Evolutionary conservation across 305 asterid genomes (phyloP), one percentile per base, ranked within the genome.

Genomic region (Coffea humblotiana): DNA sequence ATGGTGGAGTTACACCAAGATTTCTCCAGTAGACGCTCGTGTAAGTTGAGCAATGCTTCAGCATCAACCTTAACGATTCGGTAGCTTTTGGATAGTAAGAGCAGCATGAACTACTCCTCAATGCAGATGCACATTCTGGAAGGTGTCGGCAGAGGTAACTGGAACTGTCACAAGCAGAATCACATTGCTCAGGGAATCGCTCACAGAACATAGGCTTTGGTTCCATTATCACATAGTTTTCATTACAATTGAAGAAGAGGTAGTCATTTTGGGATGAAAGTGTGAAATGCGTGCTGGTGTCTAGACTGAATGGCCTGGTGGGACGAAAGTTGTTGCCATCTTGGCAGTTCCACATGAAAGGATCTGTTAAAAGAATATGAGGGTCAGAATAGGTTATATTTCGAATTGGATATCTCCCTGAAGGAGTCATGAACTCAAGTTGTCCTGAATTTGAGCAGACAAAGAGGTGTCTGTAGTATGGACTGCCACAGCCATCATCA

Each of bases 401-500:
- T 11, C 47, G 83, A 83, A 96, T 74, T 0, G 93, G 92, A 56
- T 96, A 94, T 45, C 82, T 72, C 18, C 98, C 97, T 0, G 99
- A 96, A 4, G 99, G 99, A 4, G 97, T 92, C 25, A 97, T 79
- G 85, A 95, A 88, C 27, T 82, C 86, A 56, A 95, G 92, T 3
- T 82, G 82, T 1, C 80, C 92, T 0, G 92, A 78, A 47, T 83
- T 85, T 15, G 96, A 83, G 77, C 99, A 95, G 8, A 80, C 88
- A 66, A 95, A 90, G 80, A 91, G 79, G 83, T 81, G 91, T 13
- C 94, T 75, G 77, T 91, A 91, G 77, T 87, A 89, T 1, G 95
- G 97, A 85, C 97, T 95, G 72, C 99, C 97, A 18, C 98, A 94
- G 68, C 98, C 99, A 77, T 94, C 95, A 70, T 92, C 99, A 32